Evolutionary conservation across 768 basidiomycete genomes (phyloP).

Genomic region (Gloeopeniophorella convolvens): DNA sequence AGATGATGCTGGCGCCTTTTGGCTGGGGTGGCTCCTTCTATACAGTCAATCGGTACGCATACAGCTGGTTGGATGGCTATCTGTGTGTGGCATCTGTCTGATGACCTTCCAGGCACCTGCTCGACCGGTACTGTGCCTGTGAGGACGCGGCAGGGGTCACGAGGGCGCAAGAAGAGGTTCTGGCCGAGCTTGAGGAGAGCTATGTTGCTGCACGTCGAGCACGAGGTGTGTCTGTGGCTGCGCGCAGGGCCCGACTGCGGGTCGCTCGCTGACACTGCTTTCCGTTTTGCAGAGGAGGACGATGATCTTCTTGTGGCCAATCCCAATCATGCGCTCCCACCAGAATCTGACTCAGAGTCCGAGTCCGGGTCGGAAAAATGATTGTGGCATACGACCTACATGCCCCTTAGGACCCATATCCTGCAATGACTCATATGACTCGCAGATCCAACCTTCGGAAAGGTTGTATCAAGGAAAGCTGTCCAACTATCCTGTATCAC

Average conservation of each 20-base stretch:
- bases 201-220: slow-evolving; percentile 52
- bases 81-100: too few relatives aligned
- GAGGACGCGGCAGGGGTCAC: slow-evolving; percentile 50
- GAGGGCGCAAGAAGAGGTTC: slow-evolving; percentile 58
- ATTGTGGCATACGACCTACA: too few relatives aligned
- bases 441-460: too few relatives aligned
- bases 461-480: too few relatives aligned
- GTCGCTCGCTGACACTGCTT: neutral
- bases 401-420: too few relatives aligned
- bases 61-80: too few relatives aligned
- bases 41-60: slow-evolving; percentile 68
- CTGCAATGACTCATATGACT: too few relatives aligned
- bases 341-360: neutral
- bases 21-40: slow-evolving; percentile 91
- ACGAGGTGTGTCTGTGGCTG: slow-evolving; percentile 36
- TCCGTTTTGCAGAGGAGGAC: neutral
- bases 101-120: slow-evolving; percentile 28
- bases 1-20: slow-evolving; percentile 70
- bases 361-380: slow-evolving; percentile 6
- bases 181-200: slow-evolving; percentile 58
- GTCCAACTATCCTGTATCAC: too few relatives aligned
- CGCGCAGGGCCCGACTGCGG: neutral
- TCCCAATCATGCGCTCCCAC: slow-evolving; percentile 10
- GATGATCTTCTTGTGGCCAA: slow-evolving; percentile 16
- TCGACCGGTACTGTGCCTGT: slow-evolving; percentile 76